phyloP scores from a whole-genome alignment of 352 stramenopile genomes.

The Globisporangium mamillatum region DNA sequence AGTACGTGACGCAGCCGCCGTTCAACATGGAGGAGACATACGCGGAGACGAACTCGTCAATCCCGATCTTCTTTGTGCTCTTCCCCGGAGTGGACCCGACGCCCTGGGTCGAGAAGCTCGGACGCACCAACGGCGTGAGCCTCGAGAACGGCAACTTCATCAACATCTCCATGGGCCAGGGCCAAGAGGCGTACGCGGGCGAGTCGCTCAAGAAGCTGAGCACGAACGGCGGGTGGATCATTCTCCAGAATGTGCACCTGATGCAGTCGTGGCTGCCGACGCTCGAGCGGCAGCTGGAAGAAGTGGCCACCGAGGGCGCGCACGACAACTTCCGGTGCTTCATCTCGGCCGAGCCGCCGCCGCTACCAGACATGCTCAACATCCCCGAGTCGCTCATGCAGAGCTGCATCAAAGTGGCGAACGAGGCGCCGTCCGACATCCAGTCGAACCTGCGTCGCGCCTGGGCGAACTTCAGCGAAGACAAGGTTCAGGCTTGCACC shows the following conservation, averaged over 20 bases:
- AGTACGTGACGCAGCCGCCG: conserved; percentile 89
- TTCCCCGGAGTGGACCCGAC: conserved; percentile 95
- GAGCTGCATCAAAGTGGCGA: conserved; percentile 94
- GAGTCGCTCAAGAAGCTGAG: conserved; percentile 89
- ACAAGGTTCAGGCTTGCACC: conserved; percentile 82
- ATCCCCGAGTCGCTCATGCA: conserved; percentile 96
- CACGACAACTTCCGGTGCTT: conserved; percentile 96
- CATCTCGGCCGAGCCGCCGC: conserved; percentile 93
- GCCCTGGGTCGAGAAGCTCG: conserved; percentile 93
- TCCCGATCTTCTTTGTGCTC: conserved; percentile 95
- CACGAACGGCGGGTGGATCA: conserved; percentile 93
- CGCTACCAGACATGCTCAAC: conserved; percentile 93
- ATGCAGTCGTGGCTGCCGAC: conserved; percentile 96
- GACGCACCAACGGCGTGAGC: conserved; percentile 83
- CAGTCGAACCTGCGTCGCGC: conserved; percentile 93
- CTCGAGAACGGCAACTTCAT: conserved; percentile 94
- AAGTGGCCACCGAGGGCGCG: conserved; percentile 82
- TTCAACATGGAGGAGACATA: conserved; percentile 93
- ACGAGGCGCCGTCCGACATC: conserved; percentile 95
- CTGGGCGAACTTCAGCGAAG: conserved; percentile 94
- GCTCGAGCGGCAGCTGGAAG: conserved; percentile 92
- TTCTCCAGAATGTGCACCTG: conserved; percentile 95
- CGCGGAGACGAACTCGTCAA: conserved; percentile 87
- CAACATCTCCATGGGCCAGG: conserved; percentile 93
- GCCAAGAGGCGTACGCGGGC: conserved; percentile 92